Base-by-base conservation (phyloP, 805 yeast genomes). In the Ogataea henricii region DNA sequence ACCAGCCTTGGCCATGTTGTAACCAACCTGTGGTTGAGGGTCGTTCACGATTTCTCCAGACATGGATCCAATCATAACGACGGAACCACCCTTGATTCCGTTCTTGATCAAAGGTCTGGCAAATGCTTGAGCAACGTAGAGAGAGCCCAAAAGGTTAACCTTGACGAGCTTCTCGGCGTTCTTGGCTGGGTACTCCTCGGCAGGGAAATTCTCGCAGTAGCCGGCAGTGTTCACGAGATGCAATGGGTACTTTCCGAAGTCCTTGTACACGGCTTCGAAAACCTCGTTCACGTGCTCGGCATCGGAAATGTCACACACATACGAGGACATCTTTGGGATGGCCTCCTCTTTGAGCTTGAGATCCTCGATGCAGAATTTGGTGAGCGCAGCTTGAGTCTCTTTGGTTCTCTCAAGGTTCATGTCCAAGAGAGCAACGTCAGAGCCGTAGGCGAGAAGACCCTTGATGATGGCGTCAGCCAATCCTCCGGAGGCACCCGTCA, bases 1-100 rank as follows among this genome's bases (percentile, higher is more conserved):
- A 64, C 91, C 94, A 14, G 94, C 94, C 72, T 87, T 87, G 58
- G 92, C 77, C 87, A 85, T 83, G 75, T 87, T 87, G 77, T 87
- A 87, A 57, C 87, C 87, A 54, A 81, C 77, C 68, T 85, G 90
- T 17, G 88, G 88, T 65, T 85, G 90, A 29, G 91, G 91, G 64
- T 81, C 85, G 66, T 85, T 85, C 52, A 84, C 89, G 57, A 85
- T 82, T 50, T 83, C 76, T 46, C 89, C 91, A 6, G 87, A 81
- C 90, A 85, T 85, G 50, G 89, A 83, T n/a, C 87, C 90, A 56
- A 85, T 77, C 68, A 85, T 72, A 49, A 84, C 82, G 53, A 81
- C 74, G 6, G 89, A 82, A 27, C 85, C 88, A 22, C 77, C 71
- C 52, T 67, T 71, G 52, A 73, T 68, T 59, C 75, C 75, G 63